Conservation (phyloP, 1,139 yeast genomes). For the Wickerhamiella infanticola region DNA sequence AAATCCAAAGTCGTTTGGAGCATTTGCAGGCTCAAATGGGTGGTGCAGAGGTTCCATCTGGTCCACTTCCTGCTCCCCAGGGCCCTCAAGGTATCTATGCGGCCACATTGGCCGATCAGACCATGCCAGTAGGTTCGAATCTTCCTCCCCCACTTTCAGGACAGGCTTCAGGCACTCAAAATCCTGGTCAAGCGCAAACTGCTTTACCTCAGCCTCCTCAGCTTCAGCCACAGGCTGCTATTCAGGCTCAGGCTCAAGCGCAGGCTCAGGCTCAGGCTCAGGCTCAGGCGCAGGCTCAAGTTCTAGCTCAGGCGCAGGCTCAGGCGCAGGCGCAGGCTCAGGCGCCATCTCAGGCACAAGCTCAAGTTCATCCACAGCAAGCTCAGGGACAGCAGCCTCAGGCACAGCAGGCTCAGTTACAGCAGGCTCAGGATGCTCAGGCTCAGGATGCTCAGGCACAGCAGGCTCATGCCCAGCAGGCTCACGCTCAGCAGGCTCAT, state of each 20-base stretch:
- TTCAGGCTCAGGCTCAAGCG: neutral
- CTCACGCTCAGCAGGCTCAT: neutral
- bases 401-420: neutral
- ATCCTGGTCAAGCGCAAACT: neutral
- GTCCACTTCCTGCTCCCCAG: conserved; percentile 8
- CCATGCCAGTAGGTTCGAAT: neutral
- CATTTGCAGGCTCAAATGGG: conserved; percentile 40
- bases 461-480: neutral
- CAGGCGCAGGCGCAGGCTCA: too few species aligned
- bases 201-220: neutral
- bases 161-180: too few species aligned
- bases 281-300: too few species aligned
- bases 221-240: conserved; percentile 3
- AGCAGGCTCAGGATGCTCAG: neutral
- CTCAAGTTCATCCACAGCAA: neutral
- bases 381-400: neutral
- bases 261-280: too few species aligned
- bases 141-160: neutral
- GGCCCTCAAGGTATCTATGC: conserved; percentile 9
- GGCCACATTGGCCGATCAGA: neutral
- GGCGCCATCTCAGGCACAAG: too few species aligned
- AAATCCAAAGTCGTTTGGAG: conserved; percentile 81
- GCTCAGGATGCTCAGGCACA: neutral
- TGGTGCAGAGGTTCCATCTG: conserved; percentile 3
- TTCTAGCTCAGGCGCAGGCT: too few species aligned